Base-by-base conservation (phyloP, 805 yeast species). In the Candida pseudofarinosa region DNA sequence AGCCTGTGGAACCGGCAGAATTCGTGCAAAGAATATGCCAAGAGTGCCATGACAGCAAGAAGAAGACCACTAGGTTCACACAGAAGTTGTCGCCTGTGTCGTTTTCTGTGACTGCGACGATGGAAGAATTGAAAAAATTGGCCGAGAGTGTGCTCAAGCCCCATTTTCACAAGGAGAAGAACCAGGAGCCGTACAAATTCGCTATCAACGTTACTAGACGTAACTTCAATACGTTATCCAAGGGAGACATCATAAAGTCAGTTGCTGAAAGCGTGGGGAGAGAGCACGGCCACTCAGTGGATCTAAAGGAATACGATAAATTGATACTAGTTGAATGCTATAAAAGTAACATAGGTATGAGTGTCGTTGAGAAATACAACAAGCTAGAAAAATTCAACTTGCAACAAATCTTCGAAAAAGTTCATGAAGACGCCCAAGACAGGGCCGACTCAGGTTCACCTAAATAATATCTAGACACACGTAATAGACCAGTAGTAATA, bases 281-380 rank as follows among this genome's bases (percentile, higher is more conserved):
- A 37, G 82, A 79, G 4, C 76, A 78, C 48, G 83, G 82, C 2
- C 96, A 88, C 59, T 69, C 64, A 30, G 95, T 93, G 13, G 95
- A 89, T 58, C 73, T 93, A 60, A 86, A 87, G 54, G 65, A 79
- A 10, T 88, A 79, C 55, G 95, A 90, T 47, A 81, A 83, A 56
- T 67, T 93, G 52, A 77, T 93, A 38, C 58, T 91, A 40, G 85
- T 93, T 2, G 96, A 88, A 60, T 86, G 97, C 58, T 91, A 83
- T 66, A 91, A 90, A 67, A 85, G 80, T 48, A 85, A 86, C 47
- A 76, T 93, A 28, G 99, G 99, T 4, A 81, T 88, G 78, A 74
- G 93, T 50, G 91, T 89, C 4, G 88, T 88, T 1, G 76, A 78
- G 42, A 77, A 78, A 43, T 88, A 79, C 54, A 80, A 77, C 17